Percentiles rank a stretch among this genome's conserved stretches.
Evolutionary conservation across 2,329 filamentous ascomycete genomes (phyloP).

Genomic region (Talaromyces islandicus): DNA sequence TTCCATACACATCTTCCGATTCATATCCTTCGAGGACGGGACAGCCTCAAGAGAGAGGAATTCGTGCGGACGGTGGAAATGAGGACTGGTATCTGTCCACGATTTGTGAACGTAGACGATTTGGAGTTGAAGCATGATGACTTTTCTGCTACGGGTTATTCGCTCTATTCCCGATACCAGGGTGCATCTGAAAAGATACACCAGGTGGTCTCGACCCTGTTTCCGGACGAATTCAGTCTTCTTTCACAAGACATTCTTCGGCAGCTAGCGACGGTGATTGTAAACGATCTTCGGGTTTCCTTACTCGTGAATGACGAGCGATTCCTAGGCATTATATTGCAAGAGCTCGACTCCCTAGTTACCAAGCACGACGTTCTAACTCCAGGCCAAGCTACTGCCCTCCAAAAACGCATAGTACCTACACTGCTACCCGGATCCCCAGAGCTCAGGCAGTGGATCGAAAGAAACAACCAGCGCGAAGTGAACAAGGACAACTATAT

Average conservation of each 20-base stretch:
- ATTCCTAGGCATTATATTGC: constrained; percentile 25
- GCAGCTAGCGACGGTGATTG: constrained; percentile 17
- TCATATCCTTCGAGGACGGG: constrained; percentile 33
- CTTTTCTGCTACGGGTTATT: neutral
- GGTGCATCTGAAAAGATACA: neutral
- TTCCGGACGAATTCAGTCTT: constrained; percentile 20
- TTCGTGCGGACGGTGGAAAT: neutral
- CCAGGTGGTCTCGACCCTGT: constrained; percentile 16
- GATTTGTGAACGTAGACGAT: neutral
- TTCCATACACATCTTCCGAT: constrained; percentile 25
- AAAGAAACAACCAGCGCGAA: no score
- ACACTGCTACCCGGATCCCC: neutral
- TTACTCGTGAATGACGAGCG: constrained; percentile 26
- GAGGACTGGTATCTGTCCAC: neutral
- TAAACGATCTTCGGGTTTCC: constrained; percentile 25
- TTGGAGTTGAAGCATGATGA: neutral
- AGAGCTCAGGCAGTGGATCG: no score
- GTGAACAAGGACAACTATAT: no score
- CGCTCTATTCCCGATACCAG: no score
- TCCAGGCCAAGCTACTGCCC: neutral
- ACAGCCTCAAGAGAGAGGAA: constrained; percentile 25
- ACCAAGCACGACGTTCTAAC: constrained; percentile 1
- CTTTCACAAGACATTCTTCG: constrained; percentile 19
- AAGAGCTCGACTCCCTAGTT: constrained; percentile 10
- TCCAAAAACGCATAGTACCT: neutral